Evolutionary conservation across 2,329 filamentous ascomycete genomes (phyloP).

Genomic region (Podosphaera fusca): DNA sequence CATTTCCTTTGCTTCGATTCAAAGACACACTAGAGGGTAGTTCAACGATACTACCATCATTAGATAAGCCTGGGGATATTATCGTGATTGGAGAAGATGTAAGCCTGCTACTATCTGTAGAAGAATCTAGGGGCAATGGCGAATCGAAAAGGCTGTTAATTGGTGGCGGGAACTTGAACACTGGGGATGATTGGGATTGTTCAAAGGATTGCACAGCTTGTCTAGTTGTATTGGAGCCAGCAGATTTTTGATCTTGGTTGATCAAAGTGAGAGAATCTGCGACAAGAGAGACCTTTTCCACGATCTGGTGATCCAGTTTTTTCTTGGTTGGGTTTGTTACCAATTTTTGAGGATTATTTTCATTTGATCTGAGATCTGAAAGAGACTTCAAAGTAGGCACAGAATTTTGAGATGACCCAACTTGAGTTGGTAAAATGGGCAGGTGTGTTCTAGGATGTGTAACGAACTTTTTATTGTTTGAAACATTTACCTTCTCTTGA

Average conservation of each 20-base stretch:
- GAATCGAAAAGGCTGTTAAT: constrained; percentile 2
- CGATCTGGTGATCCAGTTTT: too few species aligned
- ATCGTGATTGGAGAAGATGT: background rate
- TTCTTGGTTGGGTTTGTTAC: too few species aligned
- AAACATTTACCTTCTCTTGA: too few species aligned
- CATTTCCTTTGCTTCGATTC: constrained; percentile 1
- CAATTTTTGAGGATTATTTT: too few species aligned
- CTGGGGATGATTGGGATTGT: constrained; percentile 6
- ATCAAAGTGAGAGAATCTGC: too few species aligned
- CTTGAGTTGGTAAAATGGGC: too few species aligned
- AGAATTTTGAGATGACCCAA: constrained; percentile 7
- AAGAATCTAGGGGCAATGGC: background rate
- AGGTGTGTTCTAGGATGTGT: too few species aligned
- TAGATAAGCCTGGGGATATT: background rate
- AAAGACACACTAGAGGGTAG: background rate
- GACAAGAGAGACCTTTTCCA: too few species aligned
- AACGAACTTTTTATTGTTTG: too few species aligned
- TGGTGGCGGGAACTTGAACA: constrained; percentile 7
- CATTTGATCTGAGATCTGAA: too few species aligned
- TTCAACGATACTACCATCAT: constrained; percentile 2
- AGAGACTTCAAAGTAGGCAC: background rate
- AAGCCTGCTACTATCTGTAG: background rate
- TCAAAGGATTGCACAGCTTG: constrained; percentile 3
- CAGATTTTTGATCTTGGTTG: background rate
- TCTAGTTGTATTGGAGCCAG: background rate